A percentile compares a stretch with the other conserved stretches of the same genome.
Evolutionary conservation across 352 stramenopile species (phyloP).

Genomic region (Albugo candida): DNA sequence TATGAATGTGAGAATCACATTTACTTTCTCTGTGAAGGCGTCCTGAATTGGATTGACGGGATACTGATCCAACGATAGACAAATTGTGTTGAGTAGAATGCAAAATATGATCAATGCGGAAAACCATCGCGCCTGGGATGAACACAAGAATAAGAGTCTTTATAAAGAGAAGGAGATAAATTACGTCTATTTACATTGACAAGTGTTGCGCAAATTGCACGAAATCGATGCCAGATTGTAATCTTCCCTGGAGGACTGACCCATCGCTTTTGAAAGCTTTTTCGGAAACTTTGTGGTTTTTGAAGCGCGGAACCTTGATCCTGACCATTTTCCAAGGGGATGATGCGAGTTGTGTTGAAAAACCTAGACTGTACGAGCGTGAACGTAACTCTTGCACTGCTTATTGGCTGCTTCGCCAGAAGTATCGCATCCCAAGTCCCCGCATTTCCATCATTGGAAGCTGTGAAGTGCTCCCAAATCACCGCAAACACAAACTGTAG

Average conservation of each 20-base stretch:
- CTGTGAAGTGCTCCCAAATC: constrained; percentile 39
- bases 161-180: no score
- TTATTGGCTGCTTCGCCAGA: constrained; percentile 2
- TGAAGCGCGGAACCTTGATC: no score
- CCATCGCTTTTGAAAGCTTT: no score
- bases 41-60: constrained; percentile 9
- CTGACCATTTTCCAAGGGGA: no score
- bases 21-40: constrained; percentile 13
- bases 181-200: constrained; percentile 7
- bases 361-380: no score
- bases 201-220: constrained; percentile 7
- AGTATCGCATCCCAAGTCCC: constrained; percentile 19
- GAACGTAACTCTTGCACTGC: constrained; percentile 2
- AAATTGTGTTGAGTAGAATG: constrained; percentile 44
- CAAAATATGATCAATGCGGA: constrained; percentile 17
- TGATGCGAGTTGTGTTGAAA: no score
- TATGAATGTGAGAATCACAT: constrained; percentile 19
- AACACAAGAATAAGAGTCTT: not conserved
- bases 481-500: constrained; percentile 73
- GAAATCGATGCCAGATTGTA: constrained; percentile 4
- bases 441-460: constrained; percentile 18
- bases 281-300: no score
- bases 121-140: constrained; percentile 14
- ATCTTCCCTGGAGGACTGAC: no score
- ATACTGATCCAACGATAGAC: constrained; percentile 34